Evolutionary conservation across 495 filamentous ascomycete genomes (phyloP).

Genomic region (Gamarada debralockiae): DNA sequence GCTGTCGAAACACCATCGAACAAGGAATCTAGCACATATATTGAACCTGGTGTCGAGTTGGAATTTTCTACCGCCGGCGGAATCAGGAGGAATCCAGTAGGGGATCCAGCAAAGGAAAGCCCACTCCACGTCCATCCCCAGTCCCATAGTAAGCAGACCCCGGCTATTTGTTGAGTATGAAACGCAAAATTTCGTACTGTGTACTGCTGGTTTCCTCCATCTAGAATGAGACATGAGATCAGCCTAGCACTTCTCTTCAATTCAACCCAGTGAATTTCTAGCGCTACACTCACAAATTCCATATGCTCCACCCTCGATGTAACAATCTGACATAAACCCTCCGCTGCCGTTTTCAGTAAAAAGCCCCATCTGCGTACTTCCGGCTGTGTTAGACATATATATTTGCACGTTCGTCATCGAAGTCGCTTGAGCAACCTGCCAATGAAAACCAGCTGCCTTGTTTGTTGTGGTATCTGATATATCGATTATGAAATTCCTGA

Average conservation of each 20-base stretch:
- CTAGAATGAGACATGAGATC: conserved; percentile 13
- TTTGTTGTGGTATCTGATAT: conserved; percentile 21
- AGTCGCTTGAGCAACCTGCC: conserved; percentile 21
- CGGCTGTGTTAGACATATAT: too few relatives aligned
- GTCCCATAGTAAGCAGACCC: conserved; percentile 51
- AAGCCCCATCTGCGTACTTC: conserved; percentile 35
- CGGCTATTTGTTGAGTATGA: conserved; percentile 40
- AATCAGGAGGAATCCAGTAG: conserved; percentile 6
- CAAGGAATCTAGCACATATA: conserved; percentile 10
- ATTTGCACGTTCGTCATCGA: background rate
- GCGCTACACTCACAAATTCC: conserved; percentile 40
- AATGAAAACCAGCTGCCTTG: conserved; percentile 30
- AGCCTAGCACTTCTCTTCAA: background rate
- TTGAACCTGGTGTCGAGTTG: conserved; percentile 8
- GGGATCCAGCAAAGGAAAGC: background rate
- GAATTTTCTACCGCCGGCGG: conserved; percentile 5
- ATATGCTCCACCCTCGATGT: conserved; percentile 41
- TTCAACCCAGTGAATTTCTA: conserved; percentile 30
- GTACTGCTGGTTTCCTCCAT: conserved; percentile 49
- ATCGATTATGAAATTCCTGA: conserved; percentile 38
- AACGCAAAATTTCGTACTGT: conserved; percentile 47
- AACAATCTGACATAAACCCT: conserved; percentile 61
- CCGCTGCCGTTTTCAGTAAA: conserved; percentile 74
- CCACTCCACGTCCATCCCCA: conserved; percentile 52
- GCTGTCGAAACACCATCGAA: conserved; percentile 3